Conservation (phyloP, 768 basidiomycete species). For the Leucogyrophana mollusca region DNA sequence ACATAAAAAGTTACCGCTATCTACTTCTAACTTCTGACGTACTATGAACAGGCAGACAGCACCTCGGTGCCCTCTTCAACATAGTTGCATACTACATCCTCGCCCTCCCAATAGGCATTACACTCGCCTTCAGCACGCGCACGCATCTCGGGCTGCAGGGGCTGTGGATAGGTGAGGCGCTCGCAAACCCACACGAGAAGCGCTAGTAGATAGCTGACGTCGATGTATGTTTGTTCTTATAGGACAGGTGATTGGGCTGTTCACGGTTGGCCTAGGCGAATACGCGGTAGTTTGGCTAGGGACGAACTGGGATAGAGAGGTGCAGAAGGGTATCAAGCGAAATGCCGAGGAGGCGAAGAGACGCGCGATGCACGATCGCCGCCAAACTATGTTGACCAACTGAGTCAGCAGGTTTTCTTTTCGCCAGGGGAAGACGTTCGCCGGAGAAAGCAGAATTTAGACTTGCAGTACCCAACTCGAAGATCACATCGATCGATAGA, state of each 20-base stretch:
- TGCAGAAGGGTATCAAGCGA: constrained; percentile 37
- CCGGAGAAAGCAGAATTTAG: too few species aligned
- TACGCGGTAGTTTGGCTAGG: constrained; percentile 58
- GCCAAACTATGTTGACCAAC: constrained; percentile 14
- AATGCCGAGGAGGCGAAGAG: constrained; percentile 34
- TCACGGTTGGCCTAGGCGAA: constrained; percentile 68
- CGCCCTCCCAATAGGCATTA: constrained; percentile 51
- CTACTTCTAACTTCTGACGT: constrained; percentile 3
- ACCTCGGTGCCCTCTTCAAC: constrained; percentile 74
- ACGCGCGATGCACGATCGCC: constrained; percentile 20
- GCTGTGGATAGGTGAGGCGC: constrained; percentile 53
- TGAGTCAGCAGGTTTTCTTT: constrained; percentile 8
- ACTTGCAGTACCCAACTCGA: too few species aligned
- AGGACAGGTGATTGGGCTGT: constrained; percentile 75
- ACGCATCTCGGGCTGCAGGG: constrained; percentile 44
- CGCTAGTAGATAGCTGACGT: too few species aligned
- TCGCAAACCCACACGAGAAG: background rate
- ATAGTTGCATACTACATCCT: constrained; percentile 60
- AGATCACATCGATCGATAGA: too few species aligned
- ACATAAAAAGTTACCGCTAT: background rate
- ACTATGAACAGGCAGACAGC: constrained; percentile 46
- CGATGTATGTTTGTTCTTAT: constrained; percentile 12
- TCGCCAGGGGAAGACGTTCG: too few species aligned
- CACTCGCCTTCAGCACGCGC: constrained; percentile 42
- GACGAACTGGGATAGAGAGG: constrained; percentile 48